Percentiles rank a stretch among this genome's conserved stretches.
These are phyloP conservation scores for Ophiostoma piceae DNA, from an alignment of 2,329 filamentous ascomycete genomes.

Conservation along the genomic window DNA sequence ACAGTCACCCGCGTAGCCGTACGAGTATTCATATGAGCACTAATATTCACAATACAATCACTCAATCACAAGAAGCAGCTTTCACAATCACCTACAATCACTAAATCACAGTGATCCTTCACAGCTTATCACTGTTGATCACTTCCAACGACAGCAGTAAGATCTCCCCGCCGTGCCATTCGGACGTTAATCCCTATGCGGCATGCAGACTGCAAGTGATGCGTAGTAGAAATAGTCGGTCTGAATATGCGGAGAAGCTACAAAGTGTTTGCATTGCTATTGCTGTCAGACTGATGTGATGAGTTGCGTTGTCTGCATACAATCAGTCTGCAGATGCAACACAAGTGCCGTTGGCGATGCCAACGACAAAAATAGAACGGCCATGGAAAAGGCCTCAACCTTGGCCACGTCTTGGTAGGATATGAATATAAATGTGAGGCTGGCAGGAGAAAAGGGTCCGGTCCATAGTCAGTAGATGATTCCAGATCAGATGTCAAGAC, in stretches of 20 bases:
- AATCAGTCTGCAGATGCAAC: neutral
- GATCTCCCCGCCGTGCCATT: neutral
- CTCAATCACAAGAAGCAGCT: no score
- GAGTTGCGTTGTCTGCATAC: neutral
- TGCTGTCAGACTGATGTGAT: neutral
- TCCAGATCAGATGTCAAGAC: neutral
- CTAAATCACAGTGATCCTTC: neutral
- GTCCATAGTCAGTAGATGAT: neutral
- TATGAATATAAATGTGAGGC: neutral
- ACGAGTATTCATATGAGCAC: no score
- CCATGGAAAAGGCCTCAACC: neutral
- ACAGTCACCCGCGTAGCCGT: neutral
- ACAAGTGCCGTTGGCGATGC: neutral
- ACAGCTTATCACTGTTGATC: neutral
- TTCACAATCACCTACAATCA: neutral
- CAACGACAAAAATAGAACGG: neutral
- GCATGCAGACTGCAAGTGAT: slow-evolving; percentile 2
- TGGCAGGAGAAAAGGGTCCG: slow-evolving; percentile 5
- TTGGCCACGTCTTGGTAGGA: neutral
- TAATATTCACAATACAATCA: no score
- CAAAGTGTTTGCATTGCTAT: neutral
- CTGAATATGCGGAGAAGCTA: neutral
- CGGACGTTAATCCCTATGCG: slow-evolving; percentile 6
- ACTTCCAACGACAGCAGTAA: neutral
- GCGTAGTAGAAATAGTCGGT: neutral